Evolutionary conservation across 2,329 filamentous ascomycete species (phyloP).

Genomic region (Rhynchosporium secalis): DNA sequence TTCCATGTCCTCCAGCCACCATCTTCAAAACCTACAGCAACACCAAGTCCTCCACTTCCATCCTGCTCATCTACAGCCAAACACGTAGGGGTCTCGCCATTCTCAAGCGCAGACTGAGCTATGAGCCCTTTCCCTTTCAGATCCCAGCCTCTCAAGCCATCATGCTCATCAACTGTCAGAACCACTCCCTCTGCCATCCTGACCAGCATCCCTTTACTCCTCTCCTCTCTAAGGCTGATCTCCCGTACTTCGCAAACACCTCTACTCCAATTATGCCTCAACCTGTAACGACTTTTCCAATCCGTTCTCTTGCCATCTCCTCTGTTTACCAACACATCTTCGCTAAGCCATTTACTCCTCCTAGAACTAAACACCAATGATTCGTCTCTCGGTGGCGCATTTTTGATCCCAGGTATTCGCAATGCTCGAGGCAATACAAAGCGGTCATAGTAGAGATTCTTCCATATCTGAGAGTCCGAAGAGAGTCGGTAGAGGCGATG

Average conservation of each 20-base stretch:
- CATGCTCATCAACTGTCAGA: conserved; percentile 69
- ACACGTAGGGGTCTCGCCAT: conserved; percentile 53
- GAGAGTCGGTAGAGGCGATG: conserved; percentile 71
- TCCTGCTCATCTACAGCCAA: conserved; percentile 63
- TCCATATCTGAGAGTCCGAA: conserved; percentile 87
- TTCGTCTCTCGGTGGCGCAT: conserved; percentile 34
- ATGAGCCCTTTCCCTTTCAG: conserved; percentile 63
- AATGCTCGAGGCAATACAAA: conserved; percentile 82
- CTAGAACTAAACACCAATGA: conserved; percentile 44
- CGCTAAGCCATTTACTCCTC: conserved; percentile 51
- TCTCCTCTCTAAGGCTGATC: conserved; percentile 45
- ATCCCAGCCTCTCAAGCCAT: conserved; percentile 78
- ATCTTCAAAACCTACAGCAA: conserved; percentile 69
- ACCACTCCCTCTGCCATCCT: conserved; percentile 76
- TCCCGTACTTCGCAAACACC: conserved; percentile 81
- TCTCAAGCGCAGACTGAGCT: conserved; percentile 48
- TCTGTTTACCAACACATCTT: conserved; percentile 36
- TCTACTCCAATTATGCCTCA: conserved; percentile 87
- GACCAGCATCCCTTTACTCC: conserved; percentile 61
- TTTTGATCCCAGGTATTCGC: conserved; percentile 67
- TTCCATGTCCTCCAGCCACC: conserved; percentile 72
- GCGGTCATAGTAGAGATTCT: conserved; percentile 79
- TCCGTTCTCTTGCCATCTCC: conserved; percentile 50
- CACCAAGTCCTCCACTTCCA: conserved; percentile 50
- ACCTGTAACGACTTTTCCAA: conserved; percentile 87